These are phyloP conservation scores for Raphanus sativus DNA, from an alignment of 345 rosid genomes.

Conservation along the genomic window DNA sequence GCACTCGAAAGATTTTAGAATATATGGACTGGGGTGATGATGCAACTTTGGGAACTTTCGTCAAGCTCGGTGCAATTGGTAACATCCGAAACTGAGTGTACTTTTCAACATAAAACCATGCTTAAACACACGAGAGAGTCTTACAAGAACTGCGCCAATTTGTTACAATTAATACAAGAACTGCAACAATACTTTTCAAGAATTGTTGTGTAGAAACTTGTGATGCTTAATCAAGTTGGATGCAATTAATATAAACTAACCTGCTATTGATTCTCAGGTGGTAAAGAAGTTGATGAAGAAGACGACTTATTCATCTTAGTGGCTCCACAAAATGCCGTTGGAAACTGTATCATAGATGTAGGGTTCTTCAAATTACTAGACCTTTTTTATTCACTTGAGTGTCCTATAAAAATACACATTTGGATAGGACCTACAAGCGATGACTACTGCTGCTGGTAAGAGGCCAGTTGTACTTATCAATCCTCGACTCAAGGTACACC, in stretches of 20 bases:
- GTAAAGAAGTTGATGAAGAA: constrained; percentile 73
- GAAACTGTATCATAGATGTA: constrained; percentile 92
- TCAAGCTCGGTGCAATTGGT: constrained; percentile 89
- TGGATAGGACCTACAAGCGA: constrained; percentile 77
- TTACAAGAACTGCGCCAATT: constrained; percentile 7
- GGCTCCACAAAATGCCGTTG: constrained; percentile 97
- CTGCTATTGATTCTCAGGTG: constrained; percentile 50
- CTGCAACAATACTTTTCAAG: neutral
- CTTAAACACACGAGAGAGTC: neutral
- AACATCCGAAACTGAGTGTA: constrained; percentile 7
- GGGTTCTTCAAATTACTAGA: constrained; percentile 29
- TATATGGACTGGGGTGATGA: constrained; percentile 96
- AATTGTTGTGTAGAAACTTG: neutral
- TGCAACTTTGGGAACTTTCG: constrained; percentile 76
- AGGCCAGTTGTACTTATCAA: constrained; percentile 87
- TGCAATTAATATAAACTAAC: neutral
- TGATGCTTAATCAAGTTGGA: constrained; percentile 6
- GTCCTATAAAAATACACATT: neutral
- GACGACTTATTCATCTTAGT: constrained; percentile 89
- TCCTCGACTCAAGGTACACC: constrained; percentile 77
- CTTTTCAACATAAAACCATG: neutral
- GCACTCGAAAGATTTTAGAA: constrained; percentile 85
- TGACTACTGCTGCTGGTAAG: constrained; percentile 88
- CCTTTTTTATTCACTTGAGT: neutral
- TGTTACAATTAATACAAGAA: neutral